Evolutionary conservation across 305 asterid genomes (phyloP), one percentile per base, ranked within the genome.

Genomic region (Fraxinus paxiana): DNA sequence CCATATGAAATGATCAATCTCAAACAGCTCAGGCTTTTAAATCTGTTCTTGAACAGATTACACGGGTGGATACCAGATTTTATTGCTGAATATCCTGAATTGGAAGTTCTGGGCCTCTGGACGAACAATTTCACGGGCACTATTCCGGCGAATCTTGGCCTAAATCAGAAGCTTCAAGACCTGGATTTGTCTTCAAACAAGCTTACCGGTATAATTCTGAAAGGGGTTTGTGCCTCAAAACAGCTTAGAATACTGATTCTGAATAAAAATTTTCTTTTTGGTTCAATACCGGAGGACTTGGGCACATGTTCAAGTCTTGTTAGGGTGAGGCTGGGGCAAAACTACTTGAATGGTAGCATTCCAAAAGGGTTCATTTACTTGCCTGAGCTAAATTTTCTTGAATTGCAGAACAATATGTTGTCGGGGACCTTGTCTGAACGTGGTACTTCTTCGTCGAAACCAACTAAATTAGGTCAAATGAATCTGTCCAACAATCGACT

Each of bases 131-230:
- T 94, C 93, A 96, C 98, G 0, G 98, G 98, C 41, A 84, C 31
- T 26, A 88, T 94, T 72, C 98, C 98, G 0, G 79, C 77, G 75
- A 87, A 83, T 77, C 91, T 94, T 9, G 98, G 98, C 77, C 82
- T n/a, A 78, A 90, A 88, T 76, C 90, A 84, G 88, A 83, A 48
- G 84, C 92, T 93, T 73, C 93, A 83, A 78, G 74, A 81, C 70
- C 86, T 96, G 1, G 99, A 96, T 82, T 88, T 96, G 88, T 96
- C 99, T 2, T 88, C 99, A 10, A 96, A 96, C 84, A 94, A 94
- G 88, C 97, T 96, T 78, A 94, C 99, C 12, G 98, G 99, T 85
- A 91, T 92, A 59, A 88, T 96, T 83, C 98, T 98, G 33, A 56
- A 76, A 61, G 75, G 83, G 78, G 76, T 96, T 78, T 96, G 99